Evolutionary conservation across 2,329 filamentous ascomycete species (phyloP).

Genomic region (Colletotrichum karsti): DNA sequence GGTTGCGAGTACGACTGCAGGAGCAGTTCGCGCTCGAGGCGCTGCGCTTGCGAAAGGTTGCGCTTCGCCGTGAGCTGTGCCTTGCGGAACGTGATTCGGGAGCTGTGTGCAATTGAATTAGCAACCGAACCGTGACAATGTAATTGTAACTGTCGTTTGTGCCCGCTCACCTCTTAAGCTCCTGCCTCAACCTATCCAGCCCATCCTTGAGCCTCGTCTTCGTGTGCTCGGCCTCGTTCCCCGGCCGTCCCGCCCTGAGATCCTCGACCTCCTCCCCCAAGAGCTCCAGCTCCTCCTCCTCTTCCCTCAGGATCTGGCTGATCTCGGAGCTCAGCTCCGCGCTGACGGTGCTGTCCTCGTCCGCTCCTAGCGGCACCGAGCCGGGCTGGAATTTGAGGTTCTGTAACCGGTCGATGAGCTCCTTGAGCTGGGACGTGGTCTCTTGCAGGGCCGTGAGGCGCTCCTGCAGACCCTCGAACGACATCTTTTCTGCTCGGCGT

Average conservation of each 20-base stretch:
- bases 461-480: slow-evolving; percentile 70
- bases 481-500: slow-evolving; percentile 45
- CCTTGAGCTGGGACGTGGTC: slow-evolving; percentile 64
- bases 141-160: neutral
- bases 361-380: slow-evolving; percentile 58
- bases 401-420: slow-evolving; percentile 67
- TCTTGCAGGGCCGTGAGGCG: slow-evolving; percentile 68
- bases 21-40: slow-evolving; percentile 79
- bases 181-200: slow-evolving; percentile 71
- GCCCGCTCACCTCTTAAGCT: slow-evolving; percentile 71
- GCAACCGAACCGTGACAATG: slow-evolving; percentile 28
- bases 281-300: slow-evolving; percentile 85
- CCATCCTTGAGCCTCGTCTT: slow-evolving; percentile 73
- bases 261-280: slow-evolving; percentile 82
- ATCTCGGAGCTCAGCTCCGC: slow-evolving; percentile 84
- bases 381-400: slow-evolving; percentile 67
- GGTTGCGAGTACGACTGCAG: slow-evolving; percentile 70
- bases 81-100: slow-evolving; percentile 76
- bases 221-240: slow-evolving; percentile 66
- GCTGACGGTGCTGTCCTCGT: slow-evolving; percentile 63
- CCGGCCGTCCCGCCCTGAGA: slow-evolving; percentile 59
- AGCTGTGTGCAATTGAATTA: slow-evolving; percentile 42
- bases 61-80: slow-evolving; percentile 84
- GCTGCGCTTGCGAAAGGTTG: slow-evolving; percentile 76
- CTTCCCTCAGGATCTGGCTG: slow-evolving; percentile 76